A percentile compares a stretch with the other conserved stretches of the same genome.
Evolutionary conservation across 495 filamentous ascomycete species (phyloP).

Genomic region (Aspergillus asperescens): DNA sequence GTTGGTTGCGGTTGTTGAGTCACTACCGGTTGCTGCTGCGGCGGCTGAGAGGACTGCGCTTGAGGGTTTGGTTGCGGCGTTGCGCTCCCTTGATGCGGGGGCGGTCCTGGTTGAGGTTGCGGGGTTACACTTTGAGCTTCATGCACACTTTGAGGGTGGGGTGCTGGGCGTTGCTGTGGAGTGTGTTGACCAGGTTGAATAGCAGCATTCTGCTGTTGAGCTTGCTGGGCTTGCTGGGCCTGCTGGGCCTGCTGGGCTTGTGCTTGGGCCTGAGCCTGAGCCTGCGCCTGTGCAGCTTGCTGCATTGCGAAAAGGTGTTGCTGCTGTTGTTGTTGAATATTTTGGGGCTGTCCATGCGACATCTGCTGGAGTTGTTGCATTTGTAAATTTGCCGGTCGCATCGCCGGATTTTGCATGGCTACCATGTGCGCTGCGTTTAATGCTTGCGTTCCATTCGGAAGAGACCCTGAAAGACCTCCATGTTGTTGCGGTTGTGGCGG

Average conservation of each 20-base stretch:
- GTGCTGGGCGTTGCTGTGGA: conserved; percentile 41
- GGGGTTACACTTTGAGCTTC: conserved; percentile 45
- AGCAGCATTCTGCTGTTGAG: conserved; percentile 36
- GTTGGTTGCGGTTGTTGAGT: conserved; percentile 46
- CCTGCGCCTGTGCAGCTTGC: conserved; percentile 27
- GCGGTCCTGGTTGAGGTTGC: conserved; percentile 50
- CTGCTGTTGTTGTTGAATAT: conserved; percentile 48
- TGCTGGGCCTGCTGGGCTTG: conserved; percentile 38
- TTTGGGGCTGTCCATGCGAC: conserved; percentile 50
- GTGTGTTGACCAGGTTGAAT: conserved; percentile 42
- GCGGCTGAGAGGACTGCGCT: conserved; percentile 33
- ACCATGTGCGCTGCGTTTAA: conserved; percentile 52
- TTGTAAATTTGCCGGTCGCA: conserved; percentile 39
- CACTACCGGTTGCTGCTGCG: conserved; percentile 37
- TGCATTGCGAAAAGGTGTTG: conserved; percentile 44
- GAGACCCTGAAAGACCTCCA: conserved; percentile 44
- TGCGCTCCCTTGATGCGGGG: conserved; percentile 38
- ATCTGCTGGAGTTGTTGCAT: conserved; percentile 49
- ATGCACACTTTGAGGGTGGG: conserved; percentile 43
- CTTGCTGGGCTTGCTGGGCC: conserved; percentile 31
- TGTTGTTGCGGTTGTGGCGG: conserved; percentile 47
- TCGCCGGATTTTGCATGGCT: conserved; percentile 49
- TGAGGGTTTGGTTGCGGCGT: conserved; percentile 49
- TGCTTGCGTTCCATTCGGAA: conserved; percentile 57
- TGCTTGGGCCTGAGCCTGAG: conserved; percentile 34